Evolutionary conservation across 75 land plant species (phyloP), one percentile per base, ranked within the genome.

Genomic region (Sequoiadendron giganteum): DNA sequence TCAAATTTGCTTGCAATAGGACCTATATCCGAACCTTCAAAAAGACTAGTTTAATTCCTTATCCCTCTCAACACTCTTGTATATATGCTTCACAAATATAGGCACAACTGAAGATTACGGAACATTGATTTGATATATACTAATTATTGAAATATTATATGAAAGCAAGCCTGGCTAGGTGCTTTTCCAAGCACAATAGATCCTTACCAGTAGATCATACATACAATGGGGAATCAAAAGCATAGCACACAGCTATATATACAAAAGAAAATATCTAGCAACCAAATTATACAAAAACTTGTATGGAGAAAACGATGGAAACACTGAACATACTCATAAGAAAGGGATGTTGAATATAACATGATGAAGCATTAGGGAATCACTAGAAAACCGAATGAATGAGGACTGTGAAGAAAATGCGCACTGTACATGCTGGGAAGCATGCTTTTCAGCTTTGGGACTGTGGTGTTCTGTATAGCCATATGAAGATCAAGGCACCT

Each of bases 281-380:
- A n/a, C 32, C 84, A 82, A 45, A 47, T 82, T 28, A 47, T 82
- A n/a, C 28, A n/a, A 47, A 47, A 47, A 21, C 28, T 11, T 47
- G 49, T 82, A 42, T n/a, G 49, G 49, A 82, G 84, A 82, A 79
- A 82, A 47, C 14, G 48, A 82, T 2, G 4, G 49, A 82, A 47
- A 18, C 52, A 82, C 49, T 19, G 11, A 81, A 25, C 32, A n/a
- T 47, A 82, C 34, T n/a, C 32, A 28, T 28, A 82, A 40, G 7
- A 47, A 82, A 75, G 77, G 77, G 77, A 30, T 75, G n/a, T 45
- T 82, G 84, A 49, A 82, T 82, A 82, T 82, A 82, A 42, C 40
- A n/a, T 11, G 34, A 82, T 25, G 84, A 82, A 47, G 84, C 84
- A 82, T 82, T 45, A 25, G 48, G 84, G 30, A 82, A 82, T 45